A percentile compares a stretch with the other conserved stretches of the same genome.
Conservation (phyloP, 768 basidiomycete genomes). For the Harrya chromipes region DNA sequence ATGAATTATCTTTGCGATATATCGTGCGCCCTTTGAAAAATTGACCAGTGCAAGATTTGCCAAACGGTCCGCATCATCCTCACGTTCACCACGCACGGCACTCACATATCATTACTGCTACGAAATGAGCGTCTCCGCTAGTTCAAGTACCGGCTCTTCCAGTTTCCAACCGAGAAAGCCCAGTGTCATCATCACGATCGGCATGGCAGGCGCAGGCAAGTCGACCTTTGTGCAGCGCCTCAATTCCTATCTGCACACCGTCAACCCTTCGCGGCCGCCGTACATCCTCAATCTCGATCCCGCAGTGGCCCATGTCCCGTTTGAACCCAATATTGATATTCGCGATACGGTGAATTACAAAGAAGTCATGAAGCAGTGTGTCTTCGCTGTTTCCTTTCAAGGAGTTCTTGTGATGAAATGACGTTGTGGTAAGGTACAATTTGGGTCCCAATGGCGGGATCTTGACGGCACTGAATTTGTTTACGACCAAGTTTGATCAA, state of each 20-base stretch:
- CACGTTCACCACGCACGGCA: not conserved
- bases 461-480: conserved; percentile 92
- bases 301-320: conserved; percentile 87
- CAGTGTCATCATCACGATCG: conserved; percentile 84
- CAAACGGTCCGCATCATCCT: not conserved
- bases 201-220: conserved; percentile 97
- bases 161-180: conserved; percentile 47
- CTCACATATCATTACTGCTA: not conserved
- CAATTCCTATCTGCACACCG: conserved; percentile 84
- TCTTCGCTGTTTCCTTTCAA: conserved; percentile 39
- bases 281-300: conserved; percentile 99
- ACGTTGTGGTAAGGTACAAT: conserved; percentile 70
- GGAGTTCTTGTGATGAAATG: conserved; percentile 13
- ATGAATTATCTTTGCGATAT: not conserved
- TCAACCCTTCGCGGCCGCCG: conserved; percentile 63
- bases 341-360: conserved; percentile 96
- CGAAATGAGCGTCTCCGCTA: conserved; percentile 25
- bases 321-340: conserved; percentile 97
- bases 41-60: conserved; percentile 7
- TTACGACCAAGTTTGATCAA: conserved; percentile 99
- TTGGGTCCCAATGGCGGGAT: conserved; percentile 98
- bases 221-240: conserved; percentile 96
- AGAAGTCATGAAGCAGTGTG: conserved; percentile 99
- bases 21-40: conserved; percentile 1
- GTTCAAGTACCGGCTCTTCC: not conserved